Evolutionary conservation across 805 yeast genomes (phyloP), one percentile per base, ranked within the genome.

Genomic region (Diddensiella santjacobensis): DNA sequence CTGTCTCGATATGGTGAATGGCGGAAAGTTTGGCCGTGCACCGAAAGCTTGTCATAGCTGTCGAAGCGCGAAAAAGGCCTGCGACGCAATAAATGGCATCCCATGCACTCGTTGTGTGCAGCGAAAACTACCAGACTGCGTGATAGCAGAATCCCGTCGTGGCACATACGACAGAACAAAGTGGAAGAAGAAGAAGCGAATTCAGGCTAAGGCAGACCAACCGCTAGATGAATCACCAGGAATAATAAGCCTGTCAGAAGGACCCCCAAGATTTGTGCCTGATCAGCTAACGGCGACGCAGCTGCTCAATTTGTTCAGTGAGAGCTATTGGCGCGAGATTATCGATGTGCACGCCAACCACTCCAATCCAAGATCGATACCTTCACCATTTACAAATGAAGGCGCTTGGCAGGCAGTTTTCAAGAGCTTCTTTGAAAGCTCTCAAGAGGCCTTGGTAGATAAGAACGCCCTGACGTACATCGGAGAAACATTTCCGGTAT

Each of bases 71-170:
- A 48, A 48, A 31, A 37, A 48, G 41, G 44, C 45, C 35, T 51
- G 54, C 33, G 54, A 51, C 2, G 22, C 48, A 13, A 35, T 33
- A 3, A 18, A 20, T 10, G 54, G 52, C 3, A 18, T 33, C 11
- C 54, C 54, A 3, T 51, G 54, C 22, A 37, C 50, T 4, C 23
- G 52, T 30, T 51, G 54, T 33, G 20, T n/a, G 8, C 38, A 35
- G 38, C 15, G 38, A 17, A 35, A 35, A 35, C 15, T 35, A 15
- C 8, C 20, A 6, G 38, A 35, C 20, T 35, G 38, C 15, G 20
- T 13, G 10, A 8, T 35, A 15, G 38, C 38, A 8, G 38, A 35
- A n/a, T 35, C 38, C 18, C 15, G 38, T 8, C 8, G 38, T 8
- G 38, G 38, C 6, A 35, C 38, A 35, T 35, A 35, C 15, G 38